These are phyloP conservation scores for Chernovozyma aurita DNA, from an alignment of 1,139 yeast species.

Conservation along the genomic window DNA sequence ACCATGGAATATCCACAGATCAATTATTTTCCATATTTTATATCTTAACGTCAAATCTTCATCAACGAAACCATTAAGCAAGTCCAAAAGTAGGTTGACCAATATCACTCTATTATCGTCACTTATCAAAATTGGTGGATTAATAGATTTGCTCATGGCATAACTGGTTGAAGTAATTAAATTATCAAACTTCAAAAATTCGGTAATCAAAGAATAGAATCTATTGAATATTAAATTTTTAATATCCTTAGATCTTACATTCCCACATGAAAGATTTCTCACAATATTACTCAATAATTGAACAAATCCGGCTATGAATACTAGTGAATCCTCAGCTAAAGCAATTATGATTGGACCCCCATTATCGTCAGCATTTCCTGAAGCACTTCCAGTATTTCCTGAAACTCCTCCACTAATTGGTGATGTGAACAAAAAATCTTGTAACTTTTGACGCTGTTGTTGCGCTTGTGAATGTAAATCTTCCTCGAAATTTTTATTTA, in stretches of 20 bases:
- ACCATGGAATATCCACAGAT: constrained; percentile 64
- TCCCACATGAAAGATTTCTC: constrained; percentile 22
- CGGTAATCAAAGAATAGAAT: constrained; percentile 32
- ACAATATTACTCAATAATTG: constrained; percentile 36
- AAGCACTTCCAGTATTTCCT: constrained; percentile 14
- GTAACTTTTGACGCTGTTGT: constrained; percentile 3
- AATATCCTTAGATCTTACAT: constrained; percentile 25
- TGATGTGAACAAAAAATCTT: constrained; percentile 2
- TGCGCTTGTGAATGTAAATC: constrained; percentile 30
- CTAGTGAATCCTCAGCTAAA: constrained; percentile 76
- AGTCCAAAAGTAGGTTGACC: constrained; percentile 30
- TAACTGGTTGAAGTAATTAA: constrained; percentile 21
- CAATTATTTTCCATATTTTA: constrained; percentile 66
- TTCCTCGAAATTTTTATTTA: constrained; percentile 39
- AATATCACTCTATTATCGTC: constrained; percentile 36
- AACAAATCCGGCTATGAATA: constrained; percentile 70
- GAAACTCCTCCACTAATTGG: constrained; percentile 15
- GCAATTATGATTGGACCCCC: constrained; percentile 35
- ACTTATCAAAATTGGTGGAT: constrained; percentile 16
- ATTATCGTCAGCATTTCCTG: constrained; percentile 10
- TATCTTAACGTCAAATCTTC: constrained; percentile 30
- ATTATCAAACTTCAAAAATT: constrained; percentile 41
- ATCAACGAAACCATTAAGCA: constrained; percentile 48
- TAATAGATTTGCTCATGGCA: constrained; percentile 2
- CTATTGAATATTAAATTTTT: constrained; percentile 28